Evolutionary conservation across 441 rosid genomes (phyloP).

Genomic region (Jatropha podagrica): DNA sequence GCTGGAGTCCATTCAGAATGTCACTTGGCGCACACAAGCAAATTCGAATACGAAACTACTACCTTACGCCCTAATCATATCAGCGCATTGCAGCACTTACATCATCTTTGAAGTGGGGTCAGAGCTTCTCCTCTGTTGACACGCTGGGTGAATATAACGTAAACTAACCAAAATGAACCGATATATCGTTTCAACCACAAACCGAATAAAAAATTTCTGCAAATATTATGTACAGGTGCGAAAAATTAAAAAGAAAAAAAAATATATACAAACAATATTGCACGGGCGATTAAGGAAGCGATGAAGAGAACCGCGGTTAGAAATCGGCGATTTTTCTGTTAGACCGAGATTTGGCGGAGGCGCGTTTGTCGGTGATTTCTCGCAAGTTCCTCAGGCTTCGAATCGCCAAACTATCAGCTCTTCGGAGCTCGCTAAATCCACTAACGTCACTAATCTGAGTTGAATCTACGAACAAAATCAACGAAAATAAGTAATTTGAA

Average conservation of each 20-base stretch:
- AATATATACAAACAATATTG: neutral
- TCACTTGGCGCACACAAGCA: slow-evolving; percentile 1
- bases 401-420: slow-evolving; percentile 50
- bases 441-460: slow-evolving; percentile 31
- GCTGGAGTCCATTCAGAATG: slow-evolving; percentile 32
- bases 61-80: slow-evolving; percentile 15
- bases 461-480: slow-evolving; percentile 25
- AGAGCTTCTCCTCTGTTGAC: too few relatives aligned
- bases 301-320: slow-evolving; percentile 32
- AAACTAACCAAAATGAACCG: too few relatives aligned
- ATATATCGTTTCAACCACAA: neutral
- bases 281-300: neutral
- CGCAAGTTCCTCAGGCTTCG: slow-evolving; percentile 71
- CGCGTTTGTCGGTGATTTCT: slow-evolving; percentile 38
- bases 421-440: slow-evolving; percentile 33
- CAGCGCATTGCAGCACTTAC: neutral
- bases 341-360: slow-evolving; percentile 34
- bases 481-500: neutral
- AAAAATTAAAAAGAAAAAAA: neutral
- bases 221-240: neutral
- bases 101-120: too few relatives aligned
- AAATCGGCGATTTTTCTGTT: slow-evolving; percentile 68
- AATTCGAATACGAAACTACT: neutral
- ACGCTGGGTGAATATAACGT: too few relatives aligned
- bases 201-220: neutral